These are phyloP conservation scores for Phaeosphaeriaceae sp. DNA, from an alignment of 2,329 filamentous ascomycete genomes.

Conservation along the genomic window DNA sequence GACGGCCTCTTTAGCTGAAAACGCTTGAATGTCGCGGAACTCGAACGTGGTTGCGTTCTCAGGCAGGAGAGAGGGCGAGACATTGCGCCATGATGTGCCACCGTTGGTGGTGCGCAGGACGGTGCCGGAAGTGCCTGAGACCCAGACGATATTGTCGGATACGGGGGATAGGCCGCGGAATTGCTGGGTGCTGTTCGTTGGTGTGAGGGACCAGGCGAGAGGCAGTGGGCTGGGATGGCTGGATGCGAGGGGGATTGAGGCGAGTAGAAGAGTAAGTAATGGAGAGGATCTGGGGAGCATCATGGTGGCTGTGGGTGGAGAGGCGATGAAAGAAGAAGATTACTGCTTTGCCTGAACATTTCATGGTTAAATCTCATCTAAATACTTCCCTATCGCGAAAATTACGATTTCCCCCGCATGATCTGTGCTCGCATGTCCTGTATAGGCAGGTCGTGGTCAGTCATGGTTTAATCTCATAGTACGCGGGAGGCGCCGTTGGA, in stretches of 20 bases:
- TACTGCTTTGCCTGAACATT: background rate
- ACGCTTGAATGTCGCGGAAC: conserved; percentile 40
- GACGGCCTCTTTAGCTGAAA: conserved; percentile 23
- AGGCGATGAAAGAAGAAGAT: background rate
- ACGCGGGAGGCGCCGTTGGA: background rate
- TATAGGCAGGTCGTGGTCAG: conserved; percentile 8
- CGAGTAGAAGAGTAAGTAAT: background rate
- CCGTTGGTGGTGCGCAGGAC: conserved; percentile 32
- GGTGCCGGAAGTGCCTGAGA: conserved; percentile 36
- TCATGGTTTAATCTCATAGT: background rate
- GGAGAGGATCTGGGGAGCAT: background rate
- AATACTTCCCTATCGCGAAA: background rate
- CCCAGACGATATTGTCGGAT: conserved; percentile 25
- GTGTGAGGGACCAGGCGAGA: conserved; percentile 24
- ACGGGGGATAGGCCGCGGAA: conserved; percentile 36
- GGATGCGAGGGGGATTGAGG: background rate
- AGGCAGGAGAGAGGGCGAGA: conserved; percentile 25
- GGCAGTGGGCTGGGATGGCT: background rate
- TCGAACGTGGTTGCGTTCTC: conserved; percentile 31
- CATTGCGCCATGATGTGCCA: conserved; percentile 31
- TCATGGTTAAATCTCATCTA: background rate
- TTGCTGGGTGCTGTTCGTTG: conserved; percentile 34
- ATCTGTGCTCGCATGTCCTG: conserved; percentile 1
- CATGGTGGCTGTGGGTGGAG: background rate
- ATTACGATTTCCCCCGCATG: background rate